Base-by-base conservation (phyloP, 441 rosid genomes). In the Aleurites moluccanus region DNA sequence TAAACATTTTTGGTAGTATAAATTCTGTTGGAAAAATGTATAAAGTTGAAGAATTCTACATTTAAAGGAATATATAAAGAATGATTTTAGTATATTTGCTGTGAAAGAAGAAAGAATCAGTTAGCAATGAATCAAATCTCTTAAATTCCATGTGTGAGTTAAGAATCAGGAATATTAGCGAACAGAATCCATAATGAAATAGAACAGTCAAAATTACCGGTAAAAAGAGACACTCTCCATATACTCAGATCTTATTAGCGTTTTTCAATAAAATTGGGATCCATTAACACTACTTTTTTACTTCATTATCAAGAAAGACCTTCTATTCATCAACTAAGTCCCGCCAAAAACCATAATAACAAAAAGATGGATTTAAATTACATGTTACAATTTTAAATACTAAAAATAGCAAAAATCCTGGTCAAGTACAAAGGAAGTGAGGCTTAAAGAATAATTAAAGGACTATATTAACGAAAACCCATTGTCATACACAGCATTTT, bases 391-490 rank as follows among this genome's bases (percentile, higher is more conserved):
- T 25, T 60, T 63, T 61, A 78, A 79, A 80, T 64, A 40, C 79
- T 53, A 76, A 69, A 77, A 78, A 56, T 49, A 56, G 70, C 23
- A 2, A 64, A 70, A 61, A 28, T 49, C 10, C 47, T 57, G 72
- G 71, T 67, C 67, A 75, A 84, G 74, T 73, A 77, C 70, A 25
- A 73, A 71, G 72, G 13, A 66, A 33, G 15, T 13, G 66, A 70
- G 64, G 67, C 76, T 68, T 6, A 49, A 27, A 68, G 42, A 77
- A 13, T 73, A 74, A 64, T 53, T 53, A 35, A 72, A 72, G 72
- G 10, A 35, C 61, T 47, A 79, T 82, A 70, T 77, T 84, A 89
- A 72, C 90, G 93, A 83, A 67, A 79, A 74, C 84, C 88, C 89
- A 86, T 85, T 38, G 74, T 59, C 40, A 69, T 25, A 80, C 13